phyloP scores from a whole-genome alignment of 495 filamentous ascomycete genomes.

The Penicillium samsonianum region DNA sequence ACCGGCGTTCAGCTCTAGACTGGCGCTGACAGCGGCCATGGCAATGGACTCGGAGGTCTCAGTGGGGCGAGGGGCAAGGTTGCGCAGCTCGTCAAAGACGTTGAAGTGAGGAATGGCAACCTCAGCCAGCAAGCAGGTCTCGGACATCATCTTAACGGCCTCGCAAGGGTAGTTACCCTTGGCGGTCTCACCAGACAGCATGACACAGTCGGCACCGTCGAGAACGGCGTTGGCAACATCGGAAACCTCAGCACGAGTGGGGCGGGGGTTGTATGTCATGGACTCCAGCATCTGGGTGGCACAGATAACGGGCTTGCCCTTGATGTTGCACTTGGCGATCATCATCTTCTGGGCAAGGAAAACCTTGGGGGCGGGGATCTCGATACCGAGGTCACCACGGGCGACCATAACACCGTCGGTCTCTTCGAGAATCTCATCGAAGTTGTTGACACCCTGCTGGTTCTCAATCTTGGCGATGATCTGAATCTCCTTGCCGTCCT shows the following conservation, averaged over 20 bases:
- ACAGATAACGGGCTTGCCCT: constrained; percentile 97
- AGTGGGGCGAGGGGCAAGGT: constrained; percentile 75
- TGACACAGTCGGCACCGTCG: constrained; percentile 98
- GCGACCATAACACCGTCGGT: constrained; percentile 99
- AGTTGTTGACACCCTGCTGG: constrained; percentile 98
- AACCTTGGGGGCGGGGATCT: constrained; percentile 97
- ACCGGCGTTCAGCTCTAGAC: constrained; percentile 91
- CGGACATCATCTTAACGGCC: constrained; percentile 95
- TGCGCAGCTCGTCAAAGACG: constrained; percentile 92
- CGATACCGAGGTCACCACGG: constrained; percentile 96
- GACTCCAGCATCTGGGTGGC: constrained; percentile 94
- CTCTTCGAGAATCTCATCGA: constrained; percentile 92
- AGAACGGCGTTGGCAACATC: constrained; percentile 98
- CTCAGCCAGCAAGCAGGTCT: constrained; percentile 94
- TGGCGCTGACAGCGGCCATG: constrained; percentile 93
- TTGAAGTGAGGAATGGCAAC: constrained; percentile 94
- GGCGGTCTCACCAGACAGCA: constrained; percentile 98
- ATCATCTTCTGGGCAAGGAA: constrained; percentile 99
- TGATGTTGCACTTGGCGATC: constrained; percentile 99
- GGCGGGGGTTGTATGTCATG: constrained; percentile 99
- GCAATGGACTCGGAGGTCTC: constrained; percentile 87
- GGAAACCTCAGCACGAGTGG: constrained; percentile 95
- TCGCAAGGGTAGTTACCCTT: constrained; percentile 94
- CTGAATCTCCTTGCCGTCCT: constrained; percentile 94
- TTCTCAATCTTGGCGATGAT: constrained; percentile 99